These are phyloP conservation scores for Arthromyces matolae DNA, from an alignment of 768 basidiomycete genomes.

Conservation along the genomic window DNA sequence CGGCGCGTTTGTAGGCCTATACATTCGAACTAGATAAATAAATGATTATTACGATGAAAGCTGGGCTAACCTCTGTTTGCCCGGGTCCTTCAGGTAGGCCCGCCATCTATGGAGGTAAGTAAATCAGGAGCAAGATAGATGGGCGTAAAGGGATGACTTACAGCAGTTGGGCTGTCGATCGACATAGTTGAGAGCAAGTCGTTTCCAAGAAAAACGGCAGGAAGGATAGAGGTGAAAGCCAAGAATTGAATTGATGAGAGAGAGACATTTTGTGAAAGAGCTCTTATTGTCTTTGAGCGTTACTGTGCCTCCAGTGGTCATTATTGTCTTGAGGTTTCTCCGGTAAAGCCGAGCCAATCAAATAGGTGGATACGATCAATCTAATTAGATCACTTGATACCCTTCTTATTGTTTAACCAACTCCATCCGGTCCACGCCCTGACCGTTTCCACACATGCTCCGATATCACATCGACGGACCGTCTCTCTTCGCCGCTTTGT, in stretches of 20 bases:
- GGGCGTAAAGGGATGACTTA: slow-evolving; percentile 5
- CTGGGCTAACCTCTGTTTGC: slow-evolving; percentile 11
- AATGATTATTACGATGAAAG: not conserved
- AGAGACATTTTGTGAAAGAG: slow-evolving; percentile 22
- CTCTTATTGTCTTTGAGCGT: slow-evolving; percentile 29
- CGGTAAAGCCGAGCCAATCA: no score
- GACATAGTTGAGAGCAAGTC: no score
- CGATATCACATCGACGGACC: no score
- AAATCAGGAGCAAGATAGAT: not conserved
- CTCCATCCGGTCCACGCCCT: no score
- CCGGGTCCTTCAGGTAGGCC: slow-evolving; percentile 10
- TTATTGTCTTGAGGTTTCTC: slow-evolving; percentile 25
- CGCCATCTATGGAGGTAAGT: slow-evolving; percentile 7
- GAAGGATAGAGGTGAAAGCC: slow-evolving; percentile 6
- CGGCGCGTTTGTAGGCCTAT: slow-evolving; percentile 59
- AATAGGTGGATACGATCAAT: no score
- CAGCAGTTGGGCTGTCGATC: no score
- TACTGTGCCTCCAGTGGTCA: slow-evolving; percentile 2
- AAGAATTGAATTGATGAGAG: slow-evolving; percentile 11
- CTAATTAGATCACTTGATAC: no score
- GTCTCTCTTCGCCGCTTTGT: no score
- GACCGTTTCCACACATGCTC: no score
- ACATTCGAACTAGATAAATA: not conserved
- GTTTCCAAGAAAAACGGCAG: not conserved
- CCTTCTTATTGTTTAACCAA: not conserved